phyloP scores from a whole-genome alignment of 148 eudicot genomes.

The Cornus controversa region DNA sequence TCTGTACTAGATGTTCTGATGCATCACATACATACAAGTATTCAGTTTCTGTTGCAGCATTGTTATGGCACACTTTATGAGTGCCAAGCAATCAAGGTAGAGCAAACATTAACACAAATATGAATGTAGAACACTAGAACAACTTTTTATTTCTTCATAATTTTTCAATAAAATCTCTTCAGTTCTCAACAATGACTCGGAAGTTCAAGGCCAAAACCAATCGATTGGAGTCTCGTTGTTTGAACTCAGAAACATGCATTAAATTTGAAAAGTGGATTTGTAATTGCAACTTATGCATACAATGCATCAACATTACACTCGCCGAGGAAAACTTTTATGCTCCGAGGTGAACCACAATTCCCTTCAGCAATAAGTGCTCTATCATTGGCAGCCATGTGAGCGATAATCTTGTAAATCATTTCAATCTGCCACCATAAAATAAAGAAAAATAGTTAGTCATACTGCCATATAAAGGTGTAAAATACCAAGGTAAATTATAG shows the following conservation, averaged over 20 bases:
- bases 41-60: no score
- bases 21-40: no score
- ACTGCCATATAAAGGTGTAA: background rate
- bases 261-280: background rate
- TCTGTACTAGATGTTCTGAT: no score
- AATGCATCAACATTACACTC: conserved; percentile 81
- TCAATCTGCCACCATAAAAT: conserved; percentile 58
- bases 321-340: conserved; percentile 83
- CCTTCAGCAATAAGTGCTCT: conserved; percentile 93
- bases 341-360: conserved; percentile 87
- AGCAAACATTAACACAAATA: background rate
- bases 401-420: conserved; percentile 91
- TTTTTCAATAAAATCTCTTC: background rate
- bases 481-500: background rate
- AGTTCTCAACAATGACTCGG: background rate
- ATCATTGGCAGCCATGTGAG: conserved; percentile 97
- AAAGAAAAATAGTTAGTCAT: background rate
- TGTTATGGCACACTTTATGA: no score
- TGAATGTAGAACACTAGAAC: background rate
- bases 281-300: conserved; percentile 41
- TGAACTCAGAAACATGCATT: background rate
- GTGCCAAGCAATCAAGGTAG: no score
- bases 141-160: background rate
- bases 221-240: background rate
- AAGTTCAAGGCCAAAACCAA: background rate